phyloP scores from a whole-genome alignment of 2,329 filamentous ascomycete genomes.

The Hypoxylon rubiginosum region DNA sequence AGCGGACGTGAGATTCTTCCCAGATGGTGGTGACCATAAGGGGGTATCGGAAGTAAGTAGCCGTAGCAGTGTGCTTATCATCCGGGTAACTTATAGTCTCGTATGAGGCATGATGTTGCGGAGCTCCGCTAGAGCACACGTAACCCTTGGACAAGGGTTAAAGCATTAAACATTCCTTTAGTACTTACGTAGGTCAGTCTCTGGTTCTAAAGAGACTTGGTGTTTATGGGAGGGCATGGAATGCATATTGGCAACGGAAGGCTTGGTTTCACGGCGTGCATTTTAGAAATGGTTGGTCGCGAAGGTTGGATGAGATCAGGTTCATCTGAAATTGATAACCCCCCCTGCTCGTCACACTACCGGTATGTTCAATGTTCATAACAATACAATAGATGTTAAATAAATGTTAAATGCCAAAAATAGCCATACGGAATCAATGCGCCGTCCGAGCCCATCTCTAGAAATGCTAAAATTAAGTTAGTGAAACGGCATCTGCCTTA shows the following conservation, averaged over 20 bases:
- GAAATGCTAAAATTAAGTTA: constrained; percentile 17
- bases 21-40: constrained; percentile 31
- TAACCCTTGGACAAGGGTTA: not conserved
- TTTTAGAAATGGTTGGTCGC: constrained; percentile 11
- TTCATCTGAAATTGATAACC: not conserved
- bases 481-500: constrained; percentile 21
- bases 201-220: constrained; percentile 10
- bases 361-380: not conserved
- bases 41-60: not conserved
- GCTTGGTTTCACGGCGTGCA: constrained; percentile 15
- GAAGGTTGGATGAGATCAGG: constrained; percentile 9
- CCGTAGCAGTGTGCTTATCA: not conserved
- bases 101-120: not conserved
- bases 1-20: constrained; percentile 38
- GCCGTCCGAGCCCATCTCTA: not conserved
- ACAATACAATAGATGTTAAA: constrained; percentile 5
- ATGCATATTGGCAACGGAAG: constrained; percentile 6
- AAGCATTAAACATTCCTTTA: not conserved
- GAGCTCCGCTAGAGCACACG: not conserved
- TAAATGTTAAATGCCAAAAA: constrained; percentile 28
- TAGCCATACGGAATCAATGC: constrained; percentile 22
- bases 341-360: constrained; percentile 11
- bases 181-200: not conserved
- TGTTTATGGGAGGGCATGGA: not conserved
- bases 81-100: not conserved